Evolutionary conservation across 176 grass and related monocot species (phyloP), one percentile per base, ranked within the genome.

Genomic region (Avena sativa): DNA sequence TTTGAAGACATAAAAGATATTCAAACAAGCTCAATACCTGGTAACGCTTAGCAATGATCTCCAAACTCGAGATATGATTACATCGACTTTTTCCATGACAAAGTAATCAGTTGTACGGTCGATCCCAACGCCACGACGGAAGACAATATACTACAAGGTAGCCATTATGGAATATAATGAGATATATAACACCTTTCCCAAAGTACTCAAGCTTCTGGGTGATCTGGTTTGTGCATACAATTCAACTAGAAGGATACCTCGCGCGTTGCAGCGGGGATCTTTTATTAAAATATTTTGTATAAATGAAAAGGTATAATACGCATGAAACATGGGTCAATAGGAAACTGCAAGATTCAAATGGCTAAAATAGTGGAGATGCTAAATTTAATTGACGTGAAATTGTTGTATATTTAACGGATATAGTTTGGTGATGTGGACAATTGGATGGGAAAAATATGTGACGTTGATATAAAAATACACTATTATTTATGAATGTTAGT

Each of bases 71-170:
- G 90, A 87, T 92, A 98, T 89, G 21, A 98, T 89, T 58, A 98
- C 83, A 89, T 98, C 84, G 60, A 98, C 30, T 89, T 98, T 95
- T 34, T 90, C 96, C 93, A 94, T 95, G 66, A 92, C 53, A 84
- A 98, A 95, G 58, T 89, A 98, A 72, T 95, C 88, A 78, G 81
- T 95, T 86, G 96, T 98, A 81, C 36, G 85, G 79, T 95, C 93
- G 49, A 94, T 85, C 74, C 93, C 96, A 76, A 91, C 86, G 50
- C 93, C 93, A 74, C 93, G 90, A 23, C 93, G 93, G 88, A 98
- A 98, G 78, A 95, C 82, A n/a, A 98, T 21, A 88, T 92, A 98
- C 93, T 95, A 76, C 49, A 57, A 85, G 90, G 81, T 47, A 13
- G 6, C 26, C 60, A 76, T 12, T 82, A 23, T 14, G 56, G 46